A percentile compares a stretch with the other conserved stretches of the same genome.
These are phyloP conservation scores for Solanum virginianum DNA, from an alignment of 257 asterid species.

Conservation along the genomic window DNA sequence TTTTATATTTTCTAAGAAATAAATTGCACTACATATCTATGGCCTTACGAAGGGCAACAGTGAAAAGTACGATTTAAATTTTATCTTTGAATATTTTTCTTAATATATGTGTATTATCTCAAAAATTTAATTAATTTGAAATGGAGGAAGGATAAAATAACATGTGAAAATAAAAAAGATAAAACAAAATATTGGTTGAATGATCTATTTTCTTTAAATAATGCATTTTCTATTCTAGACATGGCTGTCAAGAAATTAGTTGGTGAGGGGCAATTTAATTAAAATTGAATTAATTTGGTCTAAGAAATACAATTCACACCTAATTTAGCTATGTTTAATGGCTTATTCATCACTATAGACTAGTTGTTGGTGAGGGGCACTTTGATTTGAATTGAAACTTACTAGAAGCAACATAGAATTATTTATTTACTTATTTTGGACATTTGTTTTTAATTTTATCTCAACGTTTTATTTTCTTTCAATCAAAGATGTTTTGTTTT, in stretches of 20 bases:
- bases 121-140: no score
- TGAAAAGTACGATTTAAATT: no score
- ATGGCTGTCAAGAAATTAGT: no score
- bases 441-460: not conserved
- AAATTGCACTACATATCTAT: no score
- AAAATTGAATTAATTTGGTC: not conserved
- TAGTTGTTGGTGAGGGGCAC: not conserved
- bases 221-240: not conserved
- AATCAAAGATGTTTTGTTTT: no score
- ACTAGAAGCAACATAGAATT: not conserved
- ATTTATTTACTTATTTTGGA: not conserved
- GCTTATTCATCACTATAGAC: not conserved
- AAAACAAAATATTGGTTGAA: not conserved
- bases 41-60: no score
- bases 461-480: no score
- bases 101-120: no score
- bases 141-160: accelerated
- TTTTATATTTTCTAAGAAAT: no score
- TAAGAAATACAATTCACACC: not conserved
- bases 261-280: not conserved
- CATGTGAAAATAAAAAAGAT: not conserved
- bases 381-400: not conserved
- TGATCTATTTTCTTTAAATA: not conserved
- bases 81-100: no score
- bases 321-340: not conserved